Conservation (phyloP, 1,284 basidiomycete species). For the Apiotrichum siamense region DNA sequence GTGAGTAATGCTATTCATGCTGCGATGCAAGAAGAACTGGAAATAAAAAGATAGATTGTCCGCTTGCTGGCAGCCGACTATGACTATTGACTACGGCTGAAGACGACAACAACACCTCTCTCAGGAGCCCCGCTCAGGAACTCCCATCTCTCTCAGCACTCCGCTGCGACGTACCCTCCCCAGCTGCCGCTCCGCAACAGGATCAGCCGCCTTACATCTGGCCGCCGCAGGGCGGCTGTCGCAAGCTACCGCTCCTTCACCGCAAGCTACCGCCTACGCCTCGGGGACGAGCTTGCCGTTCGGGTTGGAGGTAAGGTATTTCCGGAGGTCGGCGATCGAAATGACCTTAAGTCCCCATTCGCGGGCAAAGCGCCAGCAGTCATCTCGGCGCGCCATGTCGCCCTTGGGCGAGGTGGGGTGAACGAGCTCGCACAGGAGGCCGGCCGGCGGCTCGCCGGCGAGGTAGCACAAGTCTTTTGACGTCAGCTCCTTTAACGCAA, state of each 20-base stretch:
- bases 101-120: neutral
- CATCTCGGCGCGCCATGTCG: constrained; percentile 92
- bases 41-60: neutral
- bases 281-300: constrained; percentile 11
- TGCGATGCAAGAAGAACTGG: neutral
- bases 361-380: constrained; percentile 87
- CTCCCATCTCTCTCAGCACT: too few relatives aligned
- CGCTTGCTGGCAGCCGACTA: neutral
- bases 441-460: constrained; percentile 69
- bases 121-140: too few relatives aligned
- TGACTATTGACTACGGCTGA: neutral
- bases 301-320: constrained; percentile 37
- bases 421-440: constrained; percentile 90
- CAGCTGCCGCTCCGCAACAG: neutral
- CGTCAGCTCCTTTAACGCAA: neutral
- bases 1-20: constrained; percentile 4
- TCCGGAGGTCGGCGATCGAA: constrained; percentile 66
- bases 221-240: too few relatives aligned
- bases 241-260: neutral
- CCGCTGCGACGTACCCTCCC: too few relatives aligned
- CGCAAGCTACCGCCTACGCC: neutral
- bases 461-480: constrained; percentile 77
- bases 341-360: constrained; percentile 88
- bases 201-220: too few relatives aligned
- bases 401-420: constrained; percentile 81